Evolutionary conservation across 2,329 filamentous ascomycete genomes (phyloP).

Genomic region (Colletotrichum sublineola): DNA sequence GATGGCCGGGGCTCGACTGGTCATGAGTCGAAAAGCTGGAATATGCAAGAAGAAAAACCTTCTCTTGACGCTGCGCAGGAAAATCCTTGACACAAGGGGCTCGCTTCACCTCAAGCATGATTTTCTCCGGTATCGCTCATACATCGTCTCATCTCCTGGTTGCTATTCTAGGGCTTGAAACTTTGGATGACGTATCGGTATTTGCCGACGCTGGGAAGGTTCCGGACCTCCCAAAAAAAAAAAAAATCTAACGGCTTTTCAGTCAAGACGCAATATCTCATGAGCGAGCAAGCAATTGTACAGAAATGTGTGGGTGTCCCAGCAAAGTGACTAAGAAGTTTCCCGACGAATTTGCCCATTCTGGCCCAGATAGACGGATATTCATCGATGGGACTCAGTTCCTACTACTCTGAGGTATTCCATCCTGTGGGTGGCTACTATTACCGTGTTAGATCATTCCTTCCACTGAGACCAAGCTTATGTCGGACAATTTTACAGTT

Average conservation of each 20-base stretch:
- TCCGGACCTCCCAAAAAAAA: background rate
- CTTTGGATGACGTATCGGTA: background rate
- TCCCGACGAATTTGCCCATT: background rate
- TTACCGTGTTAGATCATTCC: background rate
- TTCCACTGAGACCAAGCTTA: background rate
- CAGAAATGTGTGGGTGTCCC: background rate
- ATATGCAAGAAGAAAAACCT: constrained; percentile 1
- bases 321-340: background rate
- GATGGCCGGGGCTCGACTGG: background rate
- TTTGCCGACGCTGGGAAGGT: constrained; percentile 1
- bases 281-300: background rate
- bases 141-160: background rate
- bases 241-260: background rate
- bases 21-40: background rate
- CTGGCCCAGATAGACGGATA: background rate
- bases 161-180: background rate
- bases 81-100: background rate
- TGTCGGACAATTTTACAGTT: constrained; percentile 67
- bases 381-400: background rate
- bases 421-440: background rate
- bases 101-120: background rate
- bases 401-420: background rate
- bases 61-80: background rate
- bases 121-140: background rate
- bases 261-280: background rate